These are phyloP conservation scores for Eudorina sp. DNA, from an alignment of 139 green algal genomes.

Conservation along the genomic window DNA sequence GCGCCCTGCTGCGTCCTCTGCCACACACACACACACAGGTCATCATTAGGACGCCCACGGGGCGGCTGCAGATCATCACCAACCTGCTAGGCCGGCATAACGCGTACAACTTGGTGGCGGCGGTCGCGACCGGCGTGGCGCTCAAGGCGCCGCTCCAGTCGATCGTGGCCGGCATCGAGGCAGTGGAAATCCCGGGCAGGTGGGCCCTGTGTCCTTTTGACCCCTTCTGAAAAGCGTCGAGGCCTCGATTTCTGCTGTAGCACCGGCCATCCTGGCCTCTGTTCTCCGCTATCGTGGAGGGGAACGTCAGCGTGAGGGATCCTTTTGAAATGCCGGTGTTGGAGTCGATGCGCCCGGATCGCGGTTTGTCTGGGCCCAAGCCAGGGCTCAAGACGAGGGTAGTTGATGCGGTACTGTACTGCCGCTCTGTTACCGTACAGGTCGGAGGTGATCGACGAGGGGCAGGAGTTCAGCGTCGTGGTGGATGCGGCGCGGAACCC, in stretches of 20 bases:
- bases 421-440: not conserved
- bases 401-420: not conserved
- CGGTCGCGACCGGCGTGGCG: conserved; percentile 88
- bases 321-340: no score
- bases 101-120: conserved; percentile 93
- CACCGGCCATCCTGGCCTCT: no score
- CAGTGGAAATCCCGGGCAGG: conserved; percentile 73
- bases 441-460: conserved; percentile 88
- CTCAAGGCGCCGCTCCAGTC: conserved; percentile 73
- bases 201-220: no score
- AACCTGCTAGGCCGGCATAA: conserved; percentile 88
- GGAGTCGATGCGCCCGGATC: no score
- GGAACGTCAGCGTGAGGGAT: no score
- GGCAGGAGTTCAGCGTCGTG: conserved; percentile 92
- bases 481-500: conserved; percentile 94
- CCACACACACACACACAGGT: no score
- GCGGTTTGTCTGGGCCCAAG: no score
- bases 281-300: no score
- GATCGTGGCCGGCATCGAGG: conserved; percentile 91
- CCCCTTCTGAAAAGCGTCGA: no score
- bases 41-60: conserved; percentile 66
- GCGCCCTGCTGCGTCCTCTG: not conserved
- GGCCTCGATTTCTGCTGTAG: no score
- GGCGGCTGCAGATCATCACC: conserved; percentile 82
- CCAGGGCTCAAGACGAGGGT: no score